Evolutionary conservation across 768 basidiomycete genomes (phyloP), one percentile per base, ranked within the genome.

Genomic region (Lactarius psammicola): DNA sequence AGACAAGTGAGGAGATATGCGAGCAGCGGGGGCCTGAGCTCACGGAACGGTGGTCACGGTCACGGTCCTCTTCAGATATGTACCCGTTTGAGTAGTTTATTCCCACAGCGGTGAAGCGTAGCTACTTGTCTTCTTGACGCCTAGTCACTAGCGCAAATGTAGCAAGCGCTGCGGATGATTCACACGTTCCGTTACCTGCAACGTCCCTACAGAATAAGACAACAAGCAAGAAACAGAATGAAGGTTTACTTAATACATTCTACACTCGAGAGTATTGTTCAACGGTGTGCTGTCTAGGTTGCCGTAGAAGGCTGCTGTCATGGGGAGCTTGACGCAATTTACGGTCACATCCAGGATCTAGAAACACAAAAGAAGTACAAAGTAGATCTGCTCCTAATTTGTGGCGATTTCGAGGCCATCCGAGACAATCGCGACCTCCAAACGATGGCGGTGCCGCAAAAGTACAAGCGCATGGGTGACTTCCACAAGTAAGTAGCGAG

Each of bases 281-380:
- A 63, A 11, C 49, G 28, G 61, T 5, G 26, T 59, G 23, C 26
- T 17, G 20, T 18, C 51, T 56, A 94, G 88, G 82, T 98, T 69
- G 95, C 95, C 8, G 81, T 98, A 31, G 87, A 97, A 79, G 95
- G 95, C 3, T 98, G 97, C 80, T 95, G 92, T 71, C 97, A 99
- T 75, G 97, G 97, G 38, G 85, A 88, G 68, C 84, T 97, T n/a
- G 90, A 93, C 75, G 82, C 84, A 11, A 96, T 96, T 60, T 98
- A 98, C 78, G 74, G 77, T 11, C 84, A 88, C 38, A 84, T 98
- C 61, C 77, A 76, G 3, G 71, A 77, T 15, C 83, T 94, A 34
- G 90, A 97, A 72, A 68, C 72, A 2, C 77, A 76, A 66, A 82
- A 90, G 70, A 75, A 78, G 15, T 87, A 87, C 76, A 87, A 84